Conservation (phyloP, 2,329 filamentous ascomycete species). For the Colletotrichum incanum region DNA sequence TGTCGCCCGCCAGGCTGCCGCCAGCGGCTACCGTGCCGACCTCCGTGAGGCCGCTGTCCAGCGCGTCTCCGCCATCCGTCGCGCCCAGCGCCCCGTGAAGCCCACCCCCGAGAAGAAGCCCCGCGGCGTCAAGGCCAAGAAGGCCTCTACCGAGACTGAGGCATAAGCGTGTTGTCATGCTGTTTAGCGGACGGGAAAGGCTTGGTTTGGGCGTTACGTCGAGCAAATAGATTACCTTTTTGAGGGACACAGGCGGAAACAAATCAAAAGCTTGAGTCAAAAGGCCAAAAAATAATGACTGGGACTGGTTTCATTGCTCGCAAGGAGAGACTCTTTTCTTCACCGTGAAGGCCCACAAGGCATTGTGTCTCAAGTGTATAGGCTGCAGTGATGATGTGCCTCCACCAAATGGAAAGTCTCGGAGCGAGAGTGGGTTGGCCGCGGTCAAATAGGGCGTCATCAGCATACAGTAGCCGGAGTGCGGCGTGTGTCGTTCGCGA, state of each 20-base stretch:
- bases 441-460: background rate
- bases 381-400: background rate
- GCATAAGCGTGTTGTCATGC: conserved; percentile 36
- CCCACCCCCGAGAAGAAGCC: conserved; percentile 80
- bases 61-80: conserved; percentile 88
- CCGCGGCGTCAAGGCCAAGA: conserved; percentile 84
- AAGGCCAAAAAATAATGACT: conserved; percentile 41
- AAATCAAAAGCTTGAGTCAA: conserved; percentile 43
- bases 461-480: background rate
- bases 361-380: background rate
- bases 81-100: conserved; percentile 85
- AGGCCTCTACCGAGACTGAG: conserved; percentile 74
- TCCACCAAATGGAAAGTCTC: background rate
- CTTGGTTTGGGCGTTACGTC: conserved; percentile 43
- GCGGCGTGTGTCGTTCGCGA: conserved; percentile 8
- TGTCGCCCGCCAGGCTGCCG: conserved; percentile 86
- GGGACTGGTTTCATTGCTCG: conserved; percentile 23
- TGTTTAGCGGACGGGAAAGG: conserved; percentile 36
- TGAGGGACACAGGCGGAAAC: conserved; percentile 40
- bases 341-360: background rate
- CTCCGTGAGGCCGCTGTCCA: conserved; percentile 84
- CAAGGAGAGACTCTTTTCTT: background rate
- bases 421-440: background rate
- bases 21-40: conserved; percentile 88
- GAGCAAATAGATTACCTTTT: conserved; percentile 43